Conservation (phyloP, 768 basidiomycete genomes). For the Lactarius sanguifluus region DNA sequence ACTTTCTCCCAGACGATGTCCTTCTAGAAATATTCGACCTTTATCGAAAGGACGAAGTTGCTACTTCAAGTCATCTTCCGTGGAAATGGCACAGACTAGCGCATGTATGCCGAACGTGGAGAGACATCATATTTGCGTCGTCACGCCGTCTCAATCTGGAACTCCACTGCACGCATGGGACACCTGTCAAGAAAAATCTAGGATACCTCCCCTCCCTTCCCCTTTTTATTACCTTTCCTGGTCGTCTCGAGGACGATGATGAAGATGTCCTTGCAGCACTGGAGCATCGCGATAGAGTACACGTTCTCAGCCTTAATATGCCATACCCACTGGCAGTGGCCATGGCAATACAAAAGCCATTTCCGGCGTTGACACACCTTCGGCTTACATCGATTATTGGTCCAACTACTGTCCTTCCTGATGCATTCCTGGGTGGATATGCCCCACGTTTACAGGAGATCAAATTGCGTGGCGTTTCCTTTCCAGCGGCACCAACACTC, state of each 20-base stretch:
- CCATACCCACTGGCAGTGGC: background rate
- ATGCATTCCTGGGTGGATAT: background rate
- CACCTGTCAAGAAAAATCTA: background rate
- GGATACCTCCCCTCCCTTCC: background rate
- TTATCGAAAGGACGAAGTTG: background rate
- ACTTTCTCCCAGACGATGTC: background rate
- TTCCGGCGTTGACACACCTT: background rate
- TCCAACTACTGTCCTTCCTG: background rate
- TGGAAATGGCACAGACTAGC: conserved; percentile 1
- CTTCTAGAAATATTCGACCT: background rate
- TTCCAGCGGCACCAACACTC: background rate
- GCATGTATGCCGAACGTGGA: background rate
- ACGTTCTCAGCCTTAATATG: background rate
- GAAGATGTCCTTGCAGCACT: background rate
- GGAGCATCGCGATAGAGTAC: background rate
- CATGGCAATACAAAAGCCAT: background rate
- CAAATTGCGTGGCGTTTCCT: background rate
- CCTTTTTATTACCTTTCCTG: background rate
- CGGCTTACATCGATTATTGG: background rate
- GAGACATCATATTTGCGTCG: background rate
- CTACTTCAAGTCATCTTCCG: background rate
- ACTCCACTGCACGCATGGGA: background rate
- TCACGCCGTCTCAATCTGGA: background rate
- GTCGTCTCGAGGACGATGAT: background rate
- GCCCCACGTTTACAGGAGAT: background rate